These are phyloP conservation scores for Globisporangium apiculatum DNA, from an alignment of 352 stramenopile species.

Conservation along the genomic window DNA sequence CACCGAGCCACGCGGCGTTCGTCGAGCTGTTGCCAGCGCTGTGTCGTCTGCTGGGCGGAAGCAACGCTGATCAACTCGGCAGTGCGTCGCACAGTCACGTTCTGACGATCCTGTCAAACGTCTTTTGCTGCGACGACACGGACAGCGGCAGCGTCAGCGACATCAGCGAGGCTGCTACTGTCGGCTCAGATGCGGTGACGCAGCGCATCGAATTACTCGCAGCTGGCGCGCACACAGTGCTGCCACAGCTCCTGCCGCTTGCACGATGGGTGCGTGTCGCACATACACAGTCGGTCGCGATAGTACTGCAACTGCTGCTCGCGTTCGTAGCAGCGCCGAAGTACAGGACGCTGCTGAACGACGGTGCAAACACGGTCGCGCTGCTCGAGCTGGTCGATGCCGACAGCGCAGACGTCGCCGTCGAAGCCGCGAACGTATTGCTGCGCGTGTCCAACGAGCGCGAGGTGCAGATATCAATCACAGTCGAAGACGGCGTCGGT, in stretches of 20 bases:
- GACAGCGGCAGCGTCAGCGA: constrained; percentile 1
- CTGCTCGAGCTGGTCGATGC: constrained; percentile 35
- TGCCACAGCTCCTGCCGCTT: constrained; percentile 51
- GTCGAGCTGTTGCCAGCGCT: constrained; percentile 26
- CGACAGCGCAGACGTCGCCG: constrained; percentile 27
- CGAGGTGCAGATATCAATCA: constrained; percentile 57
- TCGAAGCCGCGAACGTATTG: constrained; percentile 37
- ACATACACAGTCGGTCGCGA: constrained; percentile 22
- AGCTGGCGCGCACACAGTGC: constrained; percentile 11
- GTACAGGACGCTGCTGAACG: constrained; percentile 40
- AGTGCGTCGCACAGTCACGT: constrained; percentile 22
- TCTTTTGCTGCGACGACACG: constrained; percentile 27
- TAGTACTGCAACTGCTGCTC: constrained; percentile 51
- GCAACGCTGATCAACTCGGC: constrained; percentile 2
- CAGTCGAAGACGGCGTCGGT: constrained; percentile 66
- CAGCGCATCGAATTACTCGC: constrained; percentile 7
- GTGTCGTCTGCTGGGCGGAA: constrained; percentile 13
- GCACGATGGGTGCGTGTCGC: constrained; percentile 35
- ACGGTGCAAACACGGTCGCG: constrained; percentile 41
- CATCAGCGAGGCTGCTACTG: not conserved
- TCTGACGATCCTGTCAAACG: constrained; percentile 51
- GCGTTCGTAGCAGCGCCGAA: constrained; percentile 22
- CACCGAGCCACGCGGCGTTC: constrained; percentile 27
- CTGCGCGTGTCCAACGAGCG: constrained; percentile 29
- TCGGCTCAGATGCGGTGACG: not conserved